phyloP scores from a whole-genome alignment of 257 asterid species.

The Parsonsia alboflavescens region DNA sequence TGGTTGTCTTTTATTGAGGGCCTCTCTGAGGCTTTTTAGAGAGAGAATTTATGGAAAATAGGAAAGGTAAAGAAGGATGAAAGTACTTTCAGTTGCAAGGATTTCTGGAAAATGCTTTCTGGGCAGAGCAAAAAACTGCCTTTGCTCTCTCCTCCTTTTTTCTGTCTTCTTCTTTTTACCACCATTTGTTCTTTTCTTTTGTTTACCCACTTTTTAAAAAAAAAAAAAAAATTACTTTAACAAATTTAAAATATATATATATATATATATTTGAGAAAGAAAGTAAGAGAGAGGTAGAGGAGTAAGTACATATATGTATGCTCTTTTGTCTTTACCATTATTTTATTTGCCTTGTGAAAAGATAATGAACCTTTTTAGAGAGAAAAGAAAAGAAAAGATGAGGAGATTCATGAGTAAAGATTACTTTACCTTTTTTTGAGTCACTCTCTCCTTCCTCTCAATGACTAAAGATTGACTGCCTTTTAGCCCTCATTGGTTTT shows the following conservation, averaged over 20 bases:
- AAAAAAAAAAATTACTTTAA: not conserved
- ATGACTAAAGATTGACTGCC: slow-evolving; percentile 46
- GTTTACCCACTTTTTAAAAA: too few relatives aligned
- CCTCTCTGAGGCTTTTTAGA: not conserved
- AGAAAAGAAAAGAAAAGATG: slow-evolving; percentile 11
- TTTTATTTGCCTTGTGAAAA: slow-evolving; percentile 10
- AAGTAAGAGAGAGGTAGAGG: not conserved
- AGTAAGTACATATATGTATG: slow-evolving; percentile 7
- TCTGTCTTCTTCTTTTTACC: slow-evolving; percentile 24
- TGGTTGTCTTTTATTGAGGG: slow-evolving; percentile 14
- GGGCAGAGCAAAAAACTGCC: slow-evolving; percentile 23
- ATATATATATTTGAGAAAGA: not conserved
- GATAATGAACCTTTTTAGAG: slow-evolving; percentile 44
- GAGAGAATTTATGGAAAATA: slow-evolving; percentile 57
- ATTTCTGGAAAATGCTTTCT: slow-evolving; percentile 42
- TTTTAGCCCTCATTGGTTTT: slow-evolving; percentile 40
- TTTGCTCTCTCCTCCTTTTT: slow-evolving; percentile 29
- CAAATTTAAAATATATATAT: not conserved
- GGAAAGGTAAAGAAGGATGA: slow-evolving; percentile 26
- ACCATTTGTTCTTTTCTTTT: slow-evolving; percentile 7
- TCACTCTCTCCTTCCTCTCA: slow-evolving; percentile 17
- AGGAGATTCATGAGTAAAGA: slow-evolving; percentile 60
- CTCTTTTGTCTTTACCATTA: slow-evolving; percentile 19
- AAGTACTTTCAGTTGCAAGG: slow-evolving; percentile 55
- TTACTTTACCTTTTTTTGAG: slow-evolving; percentile 27